These are phyloP conservation scores for Phylloporus arenicola DNA, from an alignment of 768 basidiomycete species.

Conservation along the genomic window DNA sequence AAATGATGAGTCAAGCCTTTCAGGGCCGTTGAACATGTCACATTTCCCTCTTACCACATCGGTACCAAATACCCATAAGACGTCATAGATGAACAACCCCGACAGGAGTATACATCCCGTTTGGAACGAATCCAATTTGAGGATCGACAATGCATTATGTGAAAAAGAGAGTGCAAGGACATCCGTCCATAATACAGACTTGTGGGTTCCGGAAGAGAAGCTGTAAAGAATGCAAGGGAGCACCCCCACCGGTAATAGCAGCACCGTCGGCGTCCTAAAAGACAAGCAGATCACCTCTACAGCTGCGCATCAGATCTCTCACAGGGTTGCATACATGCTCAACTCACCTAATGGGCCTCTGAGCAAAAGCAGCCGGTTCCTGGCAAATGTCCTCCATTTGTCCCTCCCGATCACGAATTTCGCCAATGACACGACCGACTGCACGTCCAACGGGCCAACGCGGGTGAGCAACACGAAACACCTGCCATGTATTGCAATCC, in stretches of 20 bases:
- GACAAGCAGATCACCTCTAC: constrained; percentile 39
- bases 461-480: neutral
- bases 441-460: neutral
- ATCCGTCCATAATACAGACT: constrained; percentile 73
- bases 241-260: constrained; percentile 53
- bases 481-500: neutral
- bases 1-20: constrained; percentile 7
- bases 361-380: constrained; percentile 38
- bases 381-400: constrained; percentile 56
- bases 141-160: constrained; percentile 69
- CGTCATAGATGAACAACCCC: constrained; percentile 88
- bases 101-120: constrained; percentile 80
- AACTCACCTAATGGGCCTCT: constrained; percentile 43
- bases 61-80: constrained; percentile 93
- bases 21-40: neutral
- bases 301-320: constrained; percentile 7
- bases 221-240: constrained; percentile 64
- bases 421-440: constrained; percentile 51
- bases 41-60: constrained; percentile 57
- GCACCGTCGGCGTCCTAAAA: constrained; percentile 52
- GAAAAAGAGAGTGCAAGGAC: constrained; percentile 73
- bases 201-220: constrained; percentile 38
- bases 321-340: constrained; percentile 2
- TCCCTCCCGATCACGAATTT: constrained; percentile 44
- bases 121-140: constrained; percentile 84